Conservation (phyloP, 129 eudicot species). For the Ambrosia artemisiifolia region DNA sequence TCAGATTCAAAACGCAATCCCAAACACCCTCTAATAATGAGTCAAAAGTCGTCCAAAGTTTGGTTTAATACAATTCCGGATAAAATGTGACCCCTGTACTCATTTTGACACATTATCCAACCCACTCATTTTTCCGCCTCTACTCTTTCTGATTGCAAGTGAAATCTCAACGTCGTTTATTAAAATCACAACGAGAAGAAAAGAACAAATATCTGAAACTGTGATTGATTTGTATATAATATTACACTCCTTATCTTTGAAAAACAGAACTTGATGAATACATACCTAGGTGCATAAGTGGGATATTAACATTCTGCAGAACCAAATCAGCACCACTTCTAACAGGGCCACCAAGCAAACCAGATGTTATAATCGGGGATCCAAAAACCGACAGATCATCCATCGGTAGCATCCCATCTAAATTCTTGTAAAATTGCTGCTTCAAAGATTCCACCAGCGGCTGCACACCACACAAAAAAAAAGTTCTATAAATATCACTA, state of each 20-base stretch:
- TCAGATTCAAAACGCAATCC: too few species aligned
- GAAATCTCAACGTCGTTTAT: too few species aligned
- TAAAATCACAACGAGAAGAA: not conserved
- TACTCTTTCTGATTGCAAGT: too few species aligned
- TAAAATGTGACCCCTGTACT: too few species aligned
- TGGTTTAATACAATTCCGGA: too few species aligned
- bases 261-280: not conserved
- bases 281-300: slow-evolving; percentile 35
- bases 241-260: not conserved
- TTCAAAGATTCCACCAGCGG: slow-evolving; percentile 47
- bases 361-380: slow-evolving; percentile 23
- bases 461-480: slow-evolving; percentile 30
- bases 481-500: not conserved
- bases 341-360: slow-evolving; percentile 20
- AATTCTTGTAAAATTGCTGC: slow-evolving; percentile 38
- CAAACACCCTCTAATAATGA: too few species aligned
- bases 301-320: slow-evolving; percentile 24
- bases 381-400: slow-evolving; percentile 32
- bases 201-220: not conserved
- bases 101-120: too few species aligned
- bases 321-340: slow-evolving; percentile 19
- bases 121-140: too few species aligned
- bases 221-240: not conserved
- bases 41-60: too few species aligned
- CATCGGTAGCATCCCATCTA: slow-evolving; percentile 32